Evolutionary conservation across 768 basidiomycete genomes (phyloP), one percentile per base, ranked within the genome.

Genomic region (Hygrophoropsis aurantiaca): DNA sequence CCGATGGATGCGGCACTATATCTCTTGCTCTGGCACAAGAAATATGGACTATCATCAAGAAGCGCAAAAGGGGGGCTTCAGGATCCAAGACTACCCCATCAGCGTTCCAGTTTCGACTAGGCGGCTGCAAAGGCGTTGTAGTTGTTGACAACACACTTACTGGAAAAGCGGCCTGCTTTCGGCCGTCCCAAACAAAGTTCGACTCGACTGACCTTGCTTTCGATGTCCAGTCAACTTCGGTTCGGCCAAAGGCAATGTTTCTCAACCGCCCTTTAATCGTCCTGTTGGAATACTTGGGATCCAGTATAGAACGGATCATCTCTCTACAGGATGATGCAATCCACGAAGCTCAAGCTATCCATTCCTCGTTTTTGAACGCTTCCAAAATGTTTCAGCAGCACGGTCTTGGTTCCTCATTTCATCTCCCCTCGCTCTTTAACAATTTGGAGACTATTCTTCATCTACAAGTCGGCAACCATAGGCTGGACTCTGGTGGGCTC

Each of bases 1-100:
- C 78, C 5, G 79, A 81, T 43, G 80, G 80, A 18, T 72, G 74
- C 46, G 78, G 78, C 1, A 60, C 71, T 13, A 73, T 78, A 33
- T 78, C 77, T 7, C 46, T 49, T 4, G 59, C 55, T 18, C 66
- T 79, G 15, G 60, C 61, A 13, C 52, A 59, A 2, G 60, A 40
- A 1, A 69, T 77, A 33, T 71, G 72, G 66, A 57, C 50, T n/a
- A 60, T 53, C 5, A 57, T 79, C 27, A 62, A 67, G 46, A 37
- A 48, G 24, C 58, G 45, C 35, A 67, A 58, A 58, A 62, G 50
- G 20, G 51, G 42, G 9, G 49, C 52, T 5, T 44, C 47, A 5
- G 60, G 56, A 7, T 42, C 49, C 3, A 42, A 30, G 33, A 38
- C 41, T 9, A 39, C 56, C 2, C 75, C 77, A 0, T 75, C 73